Evolutionary conservation across 2,329 filamentous ascomycete genomes (phyloP), one percentile per base, ranked within the genome.

Genomic region (Lasiodiplodia gonubiensis): DNA sequence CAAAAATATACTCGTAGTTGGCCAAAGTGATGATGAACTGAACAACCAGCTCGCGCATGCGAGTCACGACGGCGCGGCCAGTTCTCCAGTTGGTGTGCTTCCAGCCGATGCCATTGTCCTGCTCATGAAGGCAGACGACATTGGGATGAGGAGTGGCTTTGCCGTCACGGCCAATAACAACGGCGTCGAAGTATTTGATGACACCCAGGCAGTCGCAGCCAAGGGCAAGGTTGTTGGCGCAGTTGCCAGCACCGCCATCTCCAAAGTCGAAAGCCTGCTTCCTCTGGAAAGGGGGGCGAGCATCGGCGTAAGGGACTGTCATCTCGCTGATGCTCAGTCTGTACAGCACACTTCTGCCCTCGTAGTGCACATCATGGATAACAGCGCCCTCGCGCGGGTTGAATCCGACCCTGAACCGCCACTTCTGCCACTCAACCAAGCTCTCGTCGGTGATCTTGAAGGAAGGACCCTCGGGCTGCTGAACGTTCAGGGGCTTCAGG

Each of bases 221-320:
- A 2, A 91, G 81, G 18, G 83, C 81, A 1, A 92, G 82, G 70
- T 91, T 90, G 73, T 92, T 92, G 18, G 88, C 87, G 57, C 84
- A 87, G 59, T 86, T 84, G 1, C 90, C 90, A 27, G 88, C 86
- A 5, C 90, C 90, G 11, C 85, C 88, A 68, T 92, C 89, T 8
- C 90, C 90, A 68, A 92, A 86, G 71, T 92, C 90, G 71, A 92
- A 92, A 0, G 89, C 90, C 64, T 89, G 87, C 75, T 92, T 92
- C 51, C 89, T 84, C 64, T 89, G 88, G 74, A 86, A 91, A 0
- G 89, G 89, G 0, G 83, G 79, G 1, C 90, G 84, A 10, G 66
- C 49, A 23, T 68, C 65, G n/a, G 59, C 59, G 21, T 64, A 63
- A 16, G 66, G 60, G 7, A 67, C 65, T 10, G 65, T 86, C 86